Conservation (phyloP, 208 protist genomes). For the Crithidia acanthocephali region DNA sequence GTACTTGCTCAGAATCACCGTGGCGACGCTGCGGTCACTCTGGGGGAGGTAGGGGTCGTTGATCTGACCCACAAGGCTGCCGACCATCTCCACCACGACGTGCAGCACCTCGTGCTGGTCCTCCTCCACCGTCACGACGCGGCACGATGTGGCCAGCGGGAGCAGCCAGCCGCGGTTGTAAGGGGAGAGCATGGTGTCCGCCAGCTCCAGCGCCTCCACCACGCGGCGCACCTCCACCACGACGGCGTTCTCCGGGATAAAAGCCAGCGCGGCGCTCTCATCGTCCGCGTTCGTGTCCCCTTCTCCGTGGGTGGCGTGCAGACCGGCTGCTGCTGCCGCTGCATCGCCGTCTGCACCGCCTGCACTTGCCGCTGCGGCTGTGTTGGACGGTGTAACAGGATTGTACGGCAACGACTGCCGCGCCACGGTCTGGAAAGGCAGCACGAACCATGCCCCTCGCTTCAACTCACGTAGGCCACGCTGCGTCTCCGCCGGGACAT, state of each 20-base stretch:
- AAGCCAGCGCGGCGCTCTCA: constrained; percentile 28
- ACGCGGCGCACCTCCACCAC: constrained; percentile 78
- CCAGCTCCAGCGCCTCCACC: constrained; percentile 70
- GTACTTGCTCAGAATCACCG: constrained; percentile 64
- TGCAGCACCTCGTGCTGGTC: constrained; percentile 72
- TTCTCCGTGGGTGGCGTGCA: not conserved
- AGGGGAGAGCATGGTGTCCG: constrained; percentile 72
- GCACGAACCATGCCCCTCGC: constrained; percentile 70
- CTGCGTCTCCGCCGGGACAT: constrained; percentile 60
- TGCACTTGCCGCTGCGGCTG: not conserved
- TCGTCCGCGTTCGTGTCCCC: constrained; percentile 14
- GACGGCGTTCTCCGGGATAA: constrained; percentile 74
- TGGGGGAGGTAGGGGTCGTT: constrained; percentile 68
- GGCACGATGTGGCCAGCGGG: constrained; percentile 77
- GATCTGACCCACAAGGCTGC: constrained; percentile 61
- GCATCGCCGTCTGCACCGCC: not conserved
- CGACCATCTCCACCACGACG: constrained; percentile 71
- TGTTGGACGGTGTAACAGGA: constrained; percentile 10
- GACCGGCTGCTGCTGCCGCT: not conserved
- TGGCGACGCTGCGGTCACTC: constrained; percentile 64
- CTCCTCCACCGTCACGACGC: constrained; percentile 54
- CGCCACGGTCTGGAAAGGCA: constrained; percentile 64
- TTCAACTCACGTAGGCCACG: constrained; percentile 38
- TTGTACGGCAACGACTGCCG: constrained; percentile 40
- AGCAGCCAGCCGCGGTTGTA: constrained; percentile 83